Conservation (phyloP, 1,284 basidiomycete genomes). For the Ceratobasidium sp. region DNA sequence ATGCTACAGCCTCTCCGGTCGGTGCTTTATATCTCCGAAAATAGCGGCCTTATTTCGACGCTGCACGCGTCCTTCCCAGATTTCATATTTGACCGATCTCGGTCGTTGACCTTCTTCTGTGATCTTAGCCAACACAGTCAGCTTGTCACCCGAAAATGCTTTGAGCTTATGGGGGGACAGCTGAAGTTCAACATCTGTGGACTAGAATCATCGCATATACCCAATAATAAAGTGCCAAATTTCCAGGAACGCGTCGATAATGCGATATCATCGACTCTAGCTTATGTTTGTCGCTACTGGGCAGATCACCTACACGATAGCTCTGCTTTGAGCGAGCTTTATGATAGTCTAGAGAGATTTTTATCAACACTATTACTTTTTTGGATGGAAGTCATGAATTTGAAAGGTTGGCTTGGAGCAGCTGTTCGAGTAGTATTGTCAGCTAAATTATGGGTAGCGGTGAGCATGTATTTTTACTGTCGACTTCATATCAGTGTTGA, state of each 20-base stretch:
- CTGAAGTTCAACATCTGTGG: too few relatives aligned
- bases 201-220: too few relatives aligned
- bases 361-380: too few relatives aligned
- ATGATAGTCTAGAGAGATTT: too few relatives aligned
- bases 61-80: conserved; percentile 4
- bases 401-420: not conserved
- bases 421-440: not conserved
- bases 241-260: not conserved
- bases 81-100: not conserved
- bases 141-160: too few relatives aligned
- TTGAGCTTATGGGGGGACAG: too few relatives aligned
- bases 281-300: too few relatives aligned
- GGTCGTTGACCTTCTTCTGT: not conserved
- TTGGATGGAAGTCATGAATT: too few relatives aligned
- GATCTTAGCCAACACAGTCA: not conserved
- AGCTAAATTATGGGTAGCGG: not conserved
- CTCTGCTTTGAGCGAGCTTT: too few relatives aligned
- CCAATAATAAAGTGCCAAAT: not conserved
- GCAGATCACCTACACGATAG: too few relatives aligned
- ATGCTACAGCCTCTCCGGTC: not conserved
- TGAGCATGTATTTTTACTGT: not conserved
- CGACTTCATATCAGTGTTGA: not conserved
- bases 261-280: not conserved
- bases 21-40: not conserved
- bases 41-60: not conserved